phyloP scores from a whole-genome alignment of 371 early-diverging fungal genomes.

The Batrachochytrium dendrobatidis region DNA sequence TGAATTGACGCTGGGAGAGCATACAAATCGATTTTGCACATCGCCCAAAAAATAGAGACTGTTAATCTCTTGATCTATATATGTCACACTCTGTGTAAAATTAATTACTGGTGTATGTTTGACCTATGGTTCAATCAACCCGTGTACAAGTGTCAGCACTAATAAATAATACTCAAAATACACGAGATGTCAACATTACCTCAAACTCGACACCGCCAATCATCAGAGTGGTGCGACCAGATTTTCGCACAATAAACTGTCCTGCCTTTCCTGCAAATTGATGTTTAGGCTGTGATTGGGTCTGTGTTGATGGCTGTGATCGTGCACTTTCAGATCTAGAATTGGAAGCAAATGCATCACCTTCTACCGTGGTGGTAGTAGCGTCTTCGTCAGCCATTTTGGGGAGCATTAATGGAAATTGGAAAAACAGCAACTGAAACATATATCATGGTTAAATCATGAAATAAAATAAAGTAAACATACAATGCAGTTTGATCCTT shows the following conservation, averaged over 20 bases:
- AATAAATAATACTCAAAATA: background rate
- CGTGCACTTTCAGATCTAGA: background rate
- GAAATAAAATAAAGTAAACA: background rate
- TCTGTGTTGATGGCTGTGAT: background rate
- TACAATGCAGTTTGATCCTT: background rate
- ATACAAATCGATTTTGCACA: constrained; percentile 55
- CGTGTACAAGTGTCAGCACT: background rate
- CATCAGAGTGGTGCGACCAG: constrained; percentile 63
- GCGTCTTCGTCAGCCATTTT: constrained; percentile 5
- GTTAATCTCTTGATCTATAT: constrained; percentile 48
- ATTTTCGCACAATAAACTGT: constrained; percentile 57
- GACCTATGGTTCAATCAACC: background rate
- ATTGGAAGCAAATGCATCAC: background rate
- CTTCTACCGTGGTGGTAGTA: too few species aligned
- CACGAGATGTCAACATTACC: constrained; percentile 21
- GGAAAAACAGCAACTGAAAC: constrained; percentile 17
- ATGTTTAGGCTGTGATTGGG: background rate
- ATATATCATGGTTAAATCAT: background rate
- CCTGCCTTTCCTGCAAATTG: constrained; percentile 55
- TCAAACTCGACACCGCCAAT: constrained; percentile 62
- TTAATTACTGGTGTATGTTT: constrained; percentile 41
- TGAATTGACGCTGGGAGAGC: constrained; percentile 56
- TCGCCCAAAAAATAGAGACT: constrained; percentile 56
- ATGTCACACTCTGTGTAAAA: constrained; percentile 55
- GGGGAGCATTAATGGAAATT: constrained; percentile 16